A percentile compares a stretch with the other conserved stretches of the same genome.
These are phyloP conservation scores for Fusarium chaquense DNA, from an alignment of 2,329 filamentous ascomycete genomes.

Conservation along the genomic window DNA sequence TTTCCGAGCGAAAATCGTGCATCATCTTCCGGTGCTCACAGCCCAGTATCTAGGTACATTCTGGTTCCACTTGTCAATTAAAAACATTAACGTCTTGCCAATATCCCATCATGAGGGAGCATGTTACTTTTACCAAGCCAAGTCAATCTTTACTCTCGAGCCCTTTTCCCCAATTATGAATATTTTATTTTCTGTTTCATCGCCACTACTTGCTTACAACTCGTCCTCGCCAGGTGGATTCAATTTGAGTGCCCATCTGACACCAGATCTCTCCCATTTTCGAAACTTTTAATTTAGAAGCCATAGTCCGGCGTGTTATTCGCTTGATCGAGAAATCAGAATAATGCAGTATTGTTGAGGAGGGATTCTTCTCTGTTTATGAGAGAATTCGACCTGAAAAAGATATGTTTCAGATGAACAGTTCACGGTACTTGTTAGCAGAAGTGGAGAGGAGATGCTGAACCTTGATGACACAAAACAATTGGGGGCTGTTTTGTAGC, in stretches of 20 bases:
- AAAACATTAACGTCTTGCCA: neutral
- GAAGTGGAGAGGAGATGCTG: neutral
- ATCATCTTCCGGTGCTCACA: neutral
- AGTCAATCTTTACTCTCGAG: neutral
- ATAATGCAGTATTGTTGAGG: neutral
- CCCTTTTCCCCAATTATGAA: neutral
- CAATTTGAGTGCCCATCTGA: neutral
- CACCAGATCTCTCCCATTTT: neutral
- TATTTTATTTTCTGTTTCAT: neutral
- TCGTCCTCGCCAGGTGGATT: neutral
- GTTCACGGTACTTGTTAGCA: neutral
- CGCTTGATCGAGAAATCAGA: neutral
- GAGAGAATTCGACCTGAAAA: neutral
- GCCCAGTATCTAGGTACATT: no score
- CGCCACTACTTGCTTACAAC: neutral
- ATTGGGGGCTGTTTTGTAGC: neutral
- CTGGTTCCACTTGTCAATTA: neutral
- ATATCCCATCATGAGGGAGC: neutral
- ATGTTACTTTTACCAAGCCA: neutral
- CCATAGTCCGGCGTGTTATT: neutral
- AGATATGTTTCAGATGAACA: neutral
- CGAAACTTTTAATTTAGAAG: neutral
- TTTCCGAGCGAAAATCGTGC: neutral
- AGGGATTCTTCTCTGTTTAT: neutral
- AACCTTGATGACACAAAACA: neutral